Base-by-base conservation (phyloP, 768 basidiomycete species). In the Paxillus rubicundulus region DNA sequence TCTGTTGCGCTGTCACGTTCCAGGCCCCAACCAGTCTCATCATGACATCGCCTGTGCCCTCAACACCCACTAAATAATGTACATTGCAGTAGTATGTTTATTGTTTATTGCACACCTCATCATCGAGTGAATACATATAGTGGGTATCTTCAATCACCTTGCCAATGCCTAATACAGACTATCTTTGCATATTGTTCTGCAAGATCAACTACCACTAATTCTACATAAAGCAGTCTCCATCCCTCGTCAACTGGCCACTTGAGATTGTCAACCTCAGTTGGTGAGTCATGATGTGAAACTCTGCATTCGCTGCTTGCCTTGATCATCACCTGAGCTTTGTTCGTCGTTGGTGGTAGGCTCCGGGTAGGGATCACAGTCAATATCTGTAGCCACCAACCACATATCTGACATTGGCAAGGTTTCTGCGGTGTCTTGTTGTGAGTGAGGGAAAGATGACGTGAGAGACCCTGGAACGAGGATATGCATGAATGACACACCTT, bases 241-340 rank as follows among this genome's bases (percentile, higher is more conserved):
- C 82, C 82, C 20, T 84, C 77, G 2, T 77, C 79, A 55, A 72
- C 76, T 7, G 82, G 84, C 79, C 78, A 84, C 63, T 85, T 86
- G 52, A 84, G 61, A 54, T 77, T 75, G 60, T 85, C 82, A 9
- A 64, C 61, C 58, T 59, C 61, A 43, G 59, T 52, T 50, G 61
- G 50, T 28, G 56, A 34, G 45, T 61, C 57, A 18, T 50, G 58
- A 48, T 55, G 24, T 47, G 53, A 49, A 34, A 3, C 16, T 41
- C 21, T 28, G 33, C 46, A 53, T 18, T 39, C 33, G 41, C 32
- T 55, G 52, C 17, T 49, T 24, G 12, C 38, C 30, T 2, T 49
- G 59, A 21, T 54, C 62, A 12, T 64, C 62, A n/a, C 43, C 42
- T 24, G 58, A 53, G 49, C 62, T 58, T 3, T 61, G 61, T 27